Conservation (phyloP, 2,329 filamentous ascomycete species). For the Alternaria sp. region DNA sequence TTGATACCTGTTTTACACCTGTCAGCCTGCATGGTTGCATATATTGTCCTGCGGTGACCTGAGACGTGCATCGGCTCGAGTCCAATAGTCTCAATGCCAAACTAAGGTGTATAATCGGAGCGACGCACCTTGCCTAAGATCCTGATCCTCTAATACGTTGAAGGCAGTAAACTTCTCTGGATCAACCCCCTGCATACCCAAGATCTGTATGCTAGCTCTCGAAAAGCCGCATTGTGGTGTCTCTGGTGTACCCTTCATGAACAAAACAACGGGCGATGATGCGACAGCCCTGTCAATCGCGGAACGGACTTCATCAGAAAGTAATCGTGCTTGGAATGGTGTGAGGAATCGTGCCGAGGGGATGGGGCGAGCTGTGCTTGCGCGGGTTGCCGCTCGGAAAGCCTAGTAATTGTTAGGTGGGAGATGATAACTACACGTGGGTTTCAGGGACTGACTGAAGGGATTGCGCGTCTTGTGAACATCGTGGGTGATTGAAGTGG, state of each 20-base stretch:
- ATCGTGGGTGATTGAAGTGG: constrained; percentile 33
- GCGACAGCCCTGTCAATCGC: constrained; percentile 91
- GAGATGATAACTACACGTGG: background rate
- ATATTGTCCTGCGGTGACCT: background rate
- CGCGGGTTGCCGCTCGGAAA: constrained; percentile 47
- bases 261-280: constrained; percentile 91
- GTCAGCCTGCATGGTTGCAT: constrained; percentile 18
- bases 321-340: constrained; percentile 66
- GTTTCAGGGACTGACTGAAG: constrained; percentile 35
- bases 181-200: constrained; percentile 93
- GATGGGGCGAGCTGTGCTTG: constrained; percentile 36
- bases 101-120: background rate
- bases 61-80: background rate
- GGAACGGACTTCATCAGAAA: constrained; percentile 79
- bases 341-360: constrained; percentile 56
- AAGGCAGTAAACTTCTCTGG: constrained; percentile 97
- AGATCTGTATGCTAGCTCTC: constrained; percentile 90
- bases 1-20: constrained; percentile 76
- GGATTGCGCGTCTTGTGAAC: constrained; percentile 50
- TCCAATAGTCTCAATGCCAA: background rate
- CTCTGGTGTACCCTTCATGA: constrained; percentile 99
- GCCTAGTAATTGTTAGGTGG: constrained; percentile 36
- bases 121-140: constrained; percentile 75
- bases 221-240: constrained; percentile 97
- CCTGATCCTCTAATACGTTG: constrained; percentile 92